Conservation (phyloP, 2,329 filamentous ascomycete species). For the Ophiocordyceps australis region DNA sequence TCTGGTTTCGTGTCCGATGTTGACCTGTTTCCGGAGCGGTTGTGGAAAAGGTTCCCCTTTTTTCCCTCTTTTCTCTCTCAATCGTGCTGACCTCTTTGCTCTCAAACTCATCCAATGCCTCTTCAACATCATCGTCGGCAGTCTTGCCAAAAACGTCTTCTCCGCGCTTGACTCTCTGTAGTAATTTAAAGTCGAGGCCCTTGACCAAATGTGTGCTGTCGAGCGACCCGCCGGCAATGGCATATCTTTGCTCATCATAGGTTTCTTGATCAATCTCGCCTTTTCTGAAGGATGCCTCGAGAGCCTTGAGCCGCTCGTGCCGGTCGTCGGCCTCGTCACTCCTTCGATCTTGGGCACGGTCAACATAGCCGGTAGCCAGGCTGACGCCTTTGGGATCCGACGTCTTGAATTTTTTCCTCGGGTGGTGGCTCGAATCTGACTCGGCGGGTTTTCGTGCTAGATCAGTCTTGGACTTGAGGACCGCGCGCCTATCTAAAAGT, state of each 20-base stretch:
- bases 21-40: constrained; percentile 31
- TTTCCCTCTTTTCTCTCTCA: constrained; percentile 27
- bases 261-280: constrained; percentile 67
- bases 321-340: constrained; percentile 33
- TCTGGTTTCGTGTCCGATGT: constrained; percentile 47
- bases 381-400: constrained; percentile 70
- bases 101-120: constrained; percentile 44
- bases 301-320: constrained; percentile 50
- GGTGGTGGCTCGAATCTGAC: constrained; percentile 34
- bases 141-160: constrained; percentile 42
- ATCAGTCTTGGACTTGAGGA: constrained; percentile 36
- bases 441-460: constrained; percentile 78
- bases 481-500: constrained; percentile 35
- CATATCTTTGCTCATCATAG: constrained; percentile 55
- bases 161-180: constrained; percentile 49
- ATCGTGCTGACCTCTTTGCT: constrained; percentile 33
- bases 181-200: constrained; percentile 70
- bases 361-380: constrained; percentile 64
- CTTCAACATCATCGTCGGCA: constrained; percentile 32
- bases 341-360: constrained; percentile 53
- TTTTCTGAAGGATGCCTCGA: constrained; percentile 68
- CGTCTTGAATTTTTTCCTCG: constrained; percentile 58
- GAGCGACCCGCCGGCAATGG: constrained; percentile 71
- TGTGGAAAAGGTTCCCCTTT: constrained; percentile 42
- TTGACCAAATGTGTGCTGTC: constrained; percentile 76